Conservation (phyloP, 2,329 filamentous ascomycete species). For the Cercospora zeae-maydis region DNA sequence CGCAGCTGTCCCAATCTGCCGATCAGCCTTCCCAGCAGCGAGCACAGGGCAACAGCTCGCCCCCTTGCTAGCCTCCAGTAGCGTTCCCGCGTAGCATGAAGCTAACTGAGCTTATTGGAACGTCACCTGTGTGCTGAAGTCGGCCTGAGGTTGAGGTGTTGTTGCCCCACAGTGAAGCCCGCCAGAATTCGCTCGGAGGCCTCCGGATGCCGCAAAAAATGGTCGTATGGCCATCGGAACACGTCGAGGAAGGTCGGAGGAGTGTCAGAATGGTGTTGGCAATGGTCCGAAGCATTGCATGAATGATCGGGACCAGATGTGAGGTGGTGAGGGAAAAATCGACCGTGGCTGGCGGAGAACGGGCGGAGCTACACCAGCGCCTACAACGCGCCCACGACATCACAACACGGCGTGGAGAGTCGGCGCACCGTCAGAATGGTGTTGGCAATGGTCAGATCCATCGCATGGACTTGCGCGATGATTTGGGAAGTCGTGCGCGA, state of each 20-base stretch:
- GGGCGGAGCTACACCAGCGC: not conserved
- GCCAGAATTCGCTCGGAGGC: not conserved
- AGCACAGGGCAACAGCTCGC: slow-evolving; percentile 2
- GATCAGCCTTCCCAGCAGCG: not conserved
- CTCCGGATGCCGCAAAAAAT: not conserved
- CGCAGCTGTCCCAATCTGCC: not conserved
- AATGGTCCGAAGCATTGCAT: not conserved
- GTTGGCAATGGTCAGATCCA: no score
- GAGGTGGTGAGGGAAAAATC: not conserved
- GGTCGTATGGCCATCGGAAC: not conserved
- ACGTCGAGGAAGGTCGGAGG: not conserved
- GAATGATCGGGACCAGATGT: not conserved
- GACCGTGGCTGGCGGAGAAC: not conserved
- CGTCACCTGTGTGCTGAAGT: not conserved
- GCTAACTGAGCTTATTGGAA: not conserved
- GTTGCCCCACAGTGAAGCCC: not conserved
- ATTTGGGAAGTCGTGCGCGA: no score
- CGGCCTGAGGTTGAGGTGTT: not conserved
- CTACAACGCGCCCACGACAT: not conserved
- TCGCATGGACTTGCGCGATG: no score
- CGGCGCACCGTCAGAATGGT: no score
- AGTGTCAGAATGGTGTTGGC: not conserved
- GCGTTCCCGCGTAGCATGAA: not conserved
- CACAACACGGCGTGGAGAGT: no score
- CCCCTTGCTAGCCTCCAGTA: not conserved